These are phyloP conservation scores for Leishmania tarentolae DNA, from an alignment of 208 protist species.

Conservation along the genomic window DNA sequence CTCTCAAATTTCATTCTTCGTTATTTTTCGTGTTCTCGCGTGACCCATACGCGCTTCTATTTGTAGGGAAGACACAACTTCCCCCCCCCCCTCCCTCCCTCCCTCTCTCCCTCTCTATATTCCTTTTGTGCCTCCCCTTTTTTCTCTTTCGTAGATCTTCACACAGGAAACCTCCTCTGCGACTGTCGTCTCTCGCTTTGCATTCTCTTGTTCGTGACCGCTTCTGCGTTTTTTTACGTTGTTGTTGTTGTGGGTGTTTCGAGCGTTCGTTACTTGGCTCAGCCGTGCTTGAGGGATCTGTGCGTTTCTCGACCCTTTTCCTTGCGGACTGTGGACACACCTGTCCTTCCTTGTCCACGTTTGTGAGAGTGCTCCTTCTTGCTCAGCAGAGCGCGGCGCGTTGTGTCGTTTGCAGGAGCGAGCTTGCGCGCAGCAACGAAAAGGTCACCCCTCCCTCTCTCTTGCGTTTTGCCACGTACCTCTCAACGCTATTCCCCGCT, in stretches of 20 bases:
- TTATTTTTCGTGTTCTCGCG: conserved; percentile 1
- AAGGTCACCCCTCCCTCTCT: background rate
- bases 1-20: background rate
- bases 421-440: background rate
- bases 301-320: background rate
- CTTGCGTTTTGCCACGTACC: background rate
- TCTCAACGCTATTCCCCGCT: background rate
- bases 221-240: background rate
- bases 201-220: background rate
- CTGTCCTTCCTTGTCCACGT: background rate
- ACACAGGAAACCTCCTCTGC: background rate
- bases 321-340: background rate
- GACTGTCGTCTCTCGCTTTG: background rate
- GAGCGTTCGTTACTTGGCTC: background rate
- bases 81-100: background rate
- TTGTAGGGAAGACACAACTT: background rate
- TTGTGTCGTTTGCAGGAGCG: background rate
- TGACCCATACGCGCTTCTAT: background rate
- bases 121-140: background rate
- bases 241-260: too few relatives aligned
- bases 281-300: background rate
- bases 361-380: background rate
- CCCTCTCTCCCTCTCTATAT: too few relatives aligned
- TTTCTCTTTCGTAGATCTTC: background rate
- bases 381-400: background rate